Evolutionary conservation across 768 basidiomycete species (phyloP), one percentile per base, ranked within the genome.

Genomic region (Suillus alpinus): DNA sequence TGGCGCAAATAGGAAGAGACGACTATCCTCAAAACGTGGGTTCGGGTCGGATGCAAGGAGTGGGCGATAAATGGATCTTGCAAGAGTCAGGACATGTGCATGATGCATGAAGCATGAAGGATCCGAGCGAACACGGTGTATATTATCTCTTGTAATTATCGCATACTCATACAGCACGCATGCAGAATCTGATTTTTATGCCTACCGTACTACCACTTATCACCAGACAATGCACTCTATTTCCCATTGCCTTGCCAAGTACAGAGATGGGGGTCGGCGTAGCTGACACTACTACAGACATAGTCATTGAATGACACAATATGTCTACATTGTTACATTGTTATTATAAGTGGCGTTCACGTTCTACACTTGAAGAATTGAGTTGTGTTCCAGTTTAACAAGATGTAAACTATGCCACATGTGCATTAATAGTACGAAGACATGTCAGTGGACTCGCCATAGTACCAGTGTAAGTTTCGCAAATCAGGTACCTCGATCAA

Each of bases 51-150:
- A 91, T 91, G 89, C 83, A 86, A 74, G 83, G 79, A 65, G 76
- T 90, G 23, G 88, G 85, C 44, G 90, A 86, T 72, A 84, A 81
- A 67, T 91, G 89, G 91, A 74, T 86, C 57, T 91, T 88, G 64
- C 82, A 78, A 64, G 80, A 78, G 61, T 62, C 4, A 68, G 60
- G 66, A 66, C n/a, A n/a, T n/a, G n/a, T n/a, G n/a, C n/a, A n/a
- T n/a, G n/a, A n/a, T n/a, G n/a, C 62, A 66, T 66, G 61, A 59
- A 52, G 44, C 44, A 46, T 46, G 4, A 18, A 59, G 46, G 13
- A 46, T 63, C 71, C 26, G 26, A 26, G 71, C 66, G 14, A 62
- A 50, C 52, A 64, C 58, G 64, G 60, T 63, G 69, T 67, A 66
- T 39, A 12, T 55, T 55, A 55, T 55, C 53, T 26, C 26, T 55